Base-by-base conservation (phyloP, 805 yeast genomes). In the Saccharomyces eubayanus region DNA sequence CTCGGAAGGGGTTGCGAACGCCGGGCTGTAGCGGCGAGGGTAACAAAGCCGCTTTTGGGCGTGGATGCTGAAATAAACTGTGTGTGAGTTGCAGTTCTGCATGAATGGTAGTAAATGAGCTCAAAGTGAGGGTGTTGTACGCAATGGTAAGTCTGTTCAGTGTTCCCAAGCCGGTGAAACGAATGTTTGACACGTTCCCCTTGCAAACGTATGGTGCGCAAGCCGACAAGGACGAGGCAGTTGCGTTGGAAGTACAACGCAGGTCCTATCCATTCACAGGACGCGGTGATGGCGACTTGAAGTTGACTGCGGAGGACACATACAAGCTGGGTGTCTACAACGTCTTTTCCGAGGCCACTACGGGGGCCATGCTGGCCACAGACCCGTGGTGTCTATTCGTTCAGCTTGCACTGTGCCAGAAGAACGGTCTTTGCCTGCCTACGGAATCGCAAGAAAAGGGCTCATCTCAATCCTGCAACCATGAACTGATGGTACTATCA, bases 371-470 rank as follows among this genome's bases (percentile, higher is more conserved):
- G 16, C 59, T 79, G 0, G 82, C 88, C 1, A 73, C 80, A 0
- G 90, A 85, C 59, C 89, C 89, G 0, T 62, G 77, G 12, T 79
- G 87, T 49, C 65, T 82, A 9, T 71, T 73, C 20, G 70, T 76
- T 11, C 72, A 79, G 48, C 65, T 84, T 27, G 61, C 78, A 1
- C 20, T 56, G 28, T 75, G 81, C 40, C 57, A 70, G 43, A 79
- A 77, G 57, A 77, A 79, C 54, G 56, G 60, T 0, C 62, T 78
- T 45, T 68, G 67, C 43, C 62, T 83, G 29, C 85, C 85, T 59
- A 48, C 52, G 43, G 47, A 16, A n/a, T 9, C 21, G 14, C 9
- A n/a, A 52, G 54, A 21, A 47, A 61, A 53, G 30, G 54, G 51
- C 16, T 52, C 20, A 46, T 54, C 50, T 11, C 16, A 28, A 24